Base-by-base conservation (phyloP, 305 asterid species). In the Solanum chacoense region DNA sequence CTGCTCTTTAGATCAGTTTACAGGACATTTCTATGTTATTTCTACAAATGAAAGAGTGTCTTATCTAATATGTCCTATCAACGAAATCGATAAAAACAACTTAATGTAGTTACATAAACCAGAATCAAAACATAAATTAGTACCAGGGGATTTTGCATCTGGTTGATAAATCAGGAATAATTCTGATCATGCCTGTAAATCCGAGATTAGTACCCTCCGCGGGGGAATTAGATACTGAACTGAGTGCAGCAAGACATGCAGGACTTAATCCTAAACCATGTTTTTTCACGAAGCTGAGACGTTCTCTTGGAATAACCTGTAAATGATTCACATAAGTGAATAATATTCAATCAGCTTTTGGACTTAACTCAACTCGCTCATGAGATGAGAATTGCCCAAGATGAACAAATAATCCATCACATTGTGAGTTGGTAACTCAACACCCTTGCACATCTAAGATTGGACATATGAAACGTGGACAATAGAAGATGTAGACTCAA, bases 181-280 rank as follows among this genome's bases (percentile, higher is more conserved):
- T 94, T 91, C 97, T 95, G 89, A 96, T 93, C 93, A 95, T 97
- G 90, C 98, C 99, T 74, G 92, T 94, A 88, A 93, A 97, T 87
- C 84, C 94, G 85, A 97, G 94, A 90, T 93, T 93, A 90, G 96
- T 92, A 88, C 92, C 98, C 91, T 92, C 97, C 78, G 99, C 96
- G 26, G 98, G 96, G 88, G 93, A 93, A 91, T 97, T 98, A 87
- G 83, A 88, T 78, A 92, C 94, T 9, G 99, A 96, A 72, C 95
- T 89, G 96, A 95, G 72, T 45, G 86, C 93, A 24, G 89, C 99
- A 95, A 97, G 95, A 69, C 94, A 91, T 59, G 95, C 97, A 59
- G 91, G 93, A 87, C 96, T 84, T 86, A 97, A 90, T 87, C 98
- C 99, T 72, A 97, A 93, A 31, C 99, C 99, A 89, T 94, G 91